A percentile compares a stretch with the other conserved stretches of the same genome.
These are phyloP conservation scores for Arabidopsis thaliana DNA, from an alignment of 345 rosid genomes.

Conservation along the genomic window TAIR10.1 NC_003070.9:18742001-18742500, in stretches of 20 bases:
- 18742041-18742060: slow-evolving; percentile 47
- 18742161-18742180: slow-evolving; percentile 50
- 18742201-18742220: slow-evolving; percentile 50
- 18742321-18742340: slow-evolving; percentile 53
- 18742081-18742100: slow-evolving; percentile 22
- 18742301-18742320: slow-evolving; percentile 47
- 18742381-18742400: slow-evolving; percentile 53
- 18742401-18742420: slow-evolving; percentile 61
- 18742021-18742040: slow-evolving; percentile 36
- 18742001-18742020: slow-evolving; percentile 12
- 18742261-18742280: slow-evolving; percentile 31
- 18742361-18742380: slow-evolving; percentile 52
- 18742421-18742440: slow-evolving; percentile 59
- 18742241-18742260: not conserved
- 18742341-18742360: slow-evolving; percentile 35
- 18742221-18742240: slow-evolving; percentile 24
- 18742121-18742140: slow-evolving; percentile 11
- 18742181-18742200: slow-evolving; percentile 52
- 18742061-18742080: slow-evolving; percentile 36
- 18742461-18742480: slow-evolving; percentile 51
- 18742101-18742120: not conserved
- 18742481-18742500: slow-evolving; percentile 52
- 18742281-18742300: slow-evolving; percentile 35
- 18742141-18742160: slow-evolving; percentile 16
- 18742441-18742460: slow-evolving; percentile 73